Conservation (phyloP, 257 asterid species). For the Salvia splendens region DNA sequence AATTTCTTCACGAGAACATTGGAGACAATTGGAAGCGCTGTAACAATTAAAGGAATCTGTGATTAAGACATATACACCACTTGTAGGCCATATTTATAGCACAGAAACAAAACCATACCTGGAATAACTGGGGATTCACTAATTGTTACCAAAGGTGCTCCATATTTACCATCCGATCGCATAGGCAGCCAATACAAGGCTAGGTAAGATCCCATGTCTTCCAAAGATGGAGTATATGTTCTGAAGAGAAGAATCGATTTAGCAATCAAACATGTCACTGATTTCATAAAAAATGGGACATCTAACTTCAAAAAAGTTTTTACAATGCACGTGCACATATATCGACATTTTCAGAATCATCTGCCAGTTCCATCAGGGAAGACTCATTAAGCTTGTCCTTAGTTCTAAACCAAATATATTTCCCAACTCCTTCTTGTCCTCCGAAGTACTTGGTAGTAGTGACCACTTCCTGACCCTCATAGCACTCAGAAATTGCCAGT, state of each 20-base stretch:
- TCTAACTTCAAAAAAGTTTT: constrained; percentile 38
- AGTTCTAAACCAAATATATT: constrained; percentile 80
- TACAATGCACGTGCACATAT: constrained; percentile 60
- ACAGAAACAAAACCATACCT: constrained; percentile 48
- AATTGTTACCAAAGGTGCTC: constrained; percentile 66
- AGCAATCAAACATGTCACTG: not conserved
- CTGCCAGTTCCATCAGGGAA: constrained; percentile 55
- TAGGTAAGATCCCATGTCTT: constrained; percentile 84
- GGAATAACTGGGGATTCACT: constrained; percentile 79
- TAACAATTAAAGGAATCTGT: constrained; percentile 39
- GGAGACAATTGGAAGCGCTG: constrained; percentile 84
- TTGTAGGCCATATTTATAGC: not conserved
- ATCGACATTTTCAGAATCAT: constrained; percentile 50
- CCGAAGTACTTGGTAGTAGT: constrained; percentile 77
- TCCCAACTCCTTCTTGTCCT: constrained; percentile 85
- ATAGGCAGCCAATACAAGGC: constrained; percentile 83
- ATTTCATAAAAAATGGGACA: not conserved
- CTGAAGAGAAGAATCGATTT: constrained; percentile 48
- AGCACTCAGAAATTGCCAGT: constrained; percentile 74
- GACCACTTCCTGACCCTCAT: constrained; percentile 78
- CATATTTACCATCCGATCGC: constrained; percentile 73
- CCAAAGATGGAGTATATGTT: constrained; percentile 66
- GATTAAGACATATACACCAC: constrained; percentile 27
- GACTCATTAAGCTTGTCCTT: constrained; percentile 64
- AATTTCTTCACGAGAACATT: constrained; percentile 58